These are phyloP conservation scores for Cutaneotrichosporon cavernicola DNA, from an alignment of 1,284 basidiomycete genomes.

Conservation along the genomic window DNA sequence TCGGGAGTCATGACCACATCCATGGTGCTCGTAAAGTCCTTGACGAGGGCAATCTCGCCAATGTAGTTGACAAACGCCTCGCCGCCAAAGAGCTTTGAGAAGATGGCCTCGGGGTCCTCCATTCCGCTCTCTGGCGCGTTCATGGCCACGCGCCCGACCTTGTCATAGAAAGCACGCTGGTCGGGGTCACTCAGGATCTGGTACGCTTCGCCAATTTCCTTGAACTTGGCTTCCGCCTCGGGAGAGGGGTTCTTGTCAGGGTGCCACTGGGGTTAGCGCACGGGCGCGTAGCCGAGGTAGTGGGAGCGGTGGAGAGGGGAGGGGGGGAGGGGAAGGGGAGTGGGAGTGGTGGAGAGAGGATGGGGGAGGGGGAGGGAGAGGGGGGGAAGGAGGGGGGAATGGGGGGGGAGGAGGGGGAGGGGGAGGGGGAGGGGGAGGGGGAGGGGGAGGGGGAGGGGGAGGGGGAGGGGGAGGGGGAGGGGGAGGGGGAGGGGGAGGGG, in stretches of 20 bases:
- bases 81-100: constrained; percentile 87
- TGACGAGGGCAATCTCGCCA: constrained; percentile 89
- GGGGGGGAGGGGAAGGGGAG: constrained; percentile 12
- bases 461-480: too few species aligned
- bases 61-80: constrained; percentile 71
- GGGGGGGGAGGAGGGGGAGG: too few species aligned
- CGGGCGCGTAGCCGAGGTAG: too few species aligned
- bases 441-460: too few species aligned
- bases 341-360: too few species aligned
- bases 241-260: constrained; percentile 88
- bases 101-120: constrained; percentile 84
- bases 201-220: constrained; percentile 91
- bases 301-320: too few species aligned
- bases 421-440: too few species aligned
- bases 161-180: constrained; percentile 86
- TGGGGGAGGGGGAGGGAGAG: too few species aligned
- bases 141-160: constrained; percentile 71
- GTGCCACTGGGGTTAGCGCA: constrained; percentile 64
- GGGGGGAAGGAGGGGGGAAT: too few species aligned
- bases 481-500: too few species aligned
- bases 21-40: constrained; percentile 56
- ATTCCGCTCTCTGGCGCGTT: constrained; percentile 42
- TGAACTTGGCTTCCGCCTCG: constrained; percentile 88
- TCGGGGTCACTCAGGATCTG: constrained; percentile 84
- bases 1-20: constrained; percentile 68